Base-by-base conservation (phyloP, 2,329 filamentous ascomycete genomes). In the Emydomyces testavorans region DNA sequence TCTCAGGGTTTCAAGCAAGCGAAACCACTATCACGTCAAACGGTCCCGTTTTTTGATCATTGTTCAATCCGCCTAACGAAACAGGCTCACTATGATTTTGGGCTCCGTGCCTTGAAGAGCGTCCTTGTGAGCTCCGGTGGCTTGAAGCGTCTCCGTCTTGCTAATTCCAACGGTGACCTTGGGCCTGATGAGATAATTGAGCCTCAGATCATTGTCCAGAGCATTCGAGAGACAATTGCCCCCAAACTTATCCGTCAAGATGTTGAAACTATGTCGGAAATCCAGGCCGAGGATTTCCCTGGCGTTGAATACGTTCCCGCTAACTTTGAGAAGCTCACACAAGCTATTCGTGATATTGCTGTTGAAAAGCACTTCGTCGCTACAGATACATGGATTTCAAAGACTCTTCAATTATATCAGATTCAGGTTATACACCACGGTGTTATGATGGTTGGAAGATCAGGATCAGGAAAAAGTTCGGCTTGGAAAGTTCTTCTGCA, bases 391-490 rank as follows among this genome's bases (percentile, higher is more conserved):
- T 99, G 93, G 93, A 88, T 96, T 79, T 92, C 86, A 50, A 99
- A 99, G 70, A 82, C 94, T 28, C 75, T 98, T 6, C 92, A 99
- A 65, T 77, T 98, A 2, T 96, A 94, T 64, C 92, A 99, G 65
- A 99, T 99, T 53, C 92, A 96, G 66, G 85, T 82, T 55, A 88
- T 98, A 50, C 92, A 99, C 61, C 92, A 99, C 58, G 92, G 92
- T 82, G 92, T 99, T 23, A 99, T 99, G 93, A 96, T 98, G 92
- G 92, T 99, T 7, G 92, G 92, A 53, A 88, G 86, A 61, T 95
- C 93, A 24, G 92, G 93, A n/a, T 84, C 90, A 38, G 93, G 93
- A 62, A 99, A 99, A 70, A 95, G 92, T 34, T 81, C 85, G 1
- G 85, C 92, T 4, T 99, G 93, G 92, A 88, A 85, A 60, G 80